Conservation (phyloP, 2,329 filamentous ascomycete species). For the Chlorencoelia australis region DNA sequence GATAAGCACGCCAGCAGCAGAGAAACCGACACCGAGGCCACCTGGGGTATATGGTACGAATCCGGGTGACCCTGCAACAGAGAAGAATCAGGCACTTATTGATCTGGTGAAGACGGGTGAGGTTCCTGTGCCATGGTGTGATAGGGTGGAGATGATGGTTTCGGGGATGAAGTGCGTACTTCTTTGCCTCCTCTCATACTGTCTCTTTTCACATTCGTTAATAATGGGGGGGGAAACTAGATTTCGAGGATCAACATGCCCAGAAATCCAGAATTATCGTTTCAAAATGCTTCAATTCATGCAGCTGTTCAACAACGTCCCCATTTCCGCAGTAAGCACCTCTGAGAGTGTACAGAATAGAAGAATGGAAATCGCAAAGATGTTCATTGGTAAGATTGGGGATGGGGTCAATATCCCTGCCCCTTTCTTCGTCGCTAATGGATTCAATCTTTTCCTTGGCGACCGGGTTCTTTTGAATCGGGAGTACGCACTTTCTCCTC, state of each 20-base stretch:
- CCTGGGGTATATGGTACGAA: too few species aligned
- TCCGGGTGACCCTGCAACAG: too few species aligned
- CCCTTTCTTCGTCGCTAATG: constrained; percentile 16
- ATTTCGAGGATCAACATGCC: too few species aligned
- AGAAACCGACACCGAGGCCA: too few species aligned
- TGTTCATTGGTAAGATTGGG: constrained; percentile 14
- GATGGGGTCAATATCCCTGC: constrained; percentile 11
- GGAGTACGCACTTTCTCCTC: constrained; percentile 9
- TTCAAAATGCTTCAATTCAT: too few species aligned
- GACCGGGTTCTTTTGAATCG: constrained; percentile 15
- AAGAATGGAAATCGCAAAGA: constrained; percentile 11
- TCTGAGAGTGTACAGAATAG: constrained; percentile 10
- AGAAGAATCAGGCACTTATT: constrained; percentile 3
- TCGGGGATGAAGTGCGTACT: constrained; percentile 17
- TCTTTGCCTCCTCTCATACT: too few species aligned
- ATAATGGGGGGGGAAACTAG: too few species aligned
- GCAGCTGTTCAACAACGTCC: constrained; percentile 18
- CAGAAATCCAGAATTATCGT: too few species aligned
- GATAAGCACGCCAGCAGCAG: too few species aligned
- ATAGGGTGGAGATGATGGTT: constrained; percentile 19
- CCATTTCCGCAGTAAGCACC: constrained; percentile 10
- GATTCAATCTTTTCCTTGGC: constrained; percentile 16
- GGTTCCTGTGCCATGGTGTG: constrained; percentile 3
- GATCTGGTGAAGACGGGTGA: constrained; percentile 30
- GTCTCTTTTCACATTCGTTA: too few species aligned